These are phyloP conservation scores for Lentinus tigrinus DNA, from an alignment of 768 basidiomycete species.

Conservation along the genomic window DNA sequence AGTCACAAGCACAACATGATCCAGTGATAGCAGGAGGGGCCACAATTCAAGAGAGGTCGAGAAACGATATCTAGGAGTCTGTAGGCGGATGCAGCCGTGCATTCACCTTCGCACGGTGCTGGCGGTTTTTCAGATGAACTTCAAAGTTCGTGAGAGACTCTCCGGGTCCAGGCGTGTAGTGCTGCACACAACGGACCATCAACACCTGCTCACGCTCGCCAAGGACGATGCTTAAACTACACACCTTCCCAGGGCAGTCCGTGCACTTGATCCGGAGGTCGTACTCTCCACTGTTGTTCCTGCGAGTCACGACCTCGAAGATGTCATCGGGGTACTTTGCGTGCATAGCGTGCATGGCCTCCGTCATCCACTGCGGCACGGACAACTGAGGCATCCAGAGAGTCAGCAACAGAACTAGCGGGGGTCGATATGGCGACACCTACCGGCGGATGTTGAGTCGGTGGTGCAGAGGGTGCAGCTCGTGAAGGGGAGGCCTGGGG, in stretches of 20 bases:
- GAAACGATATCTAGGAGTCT: slow-evolving; percentile 10
- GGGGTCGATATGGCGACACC: background rate
- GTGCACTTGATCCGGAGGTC: slow-evolving; percentile 93
- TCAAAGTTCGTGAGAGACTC: slow-evolving; percentile 89
- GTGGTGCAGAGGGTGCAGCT: slow-evolving; percentile 8
- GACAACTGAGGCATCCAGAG: slow-evolving; percentile 23
- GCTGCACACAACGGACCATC: slow-evolving; percentile 37
- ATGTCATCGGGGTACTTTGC: slow-evolving; percentile 75
- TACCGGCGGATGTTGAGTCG: slow-evolving; percentile 11
- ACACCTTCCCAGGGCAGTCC: slow-evolving; percentile 92
- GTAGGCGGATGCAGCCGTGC: slow-evolving; percentile 40
- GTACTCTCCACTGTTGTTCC: slow-evolving; percentile 47
- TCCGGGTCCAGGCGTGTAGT: slow-evolving; percentile 89
- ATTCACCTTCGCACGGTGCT: slow-evolving; percentile 74
- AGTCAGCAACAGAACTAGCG: background rate
- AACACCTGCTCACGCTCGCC: background rate
- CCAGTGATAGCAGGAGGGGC: slow-evolving; percentile 16
- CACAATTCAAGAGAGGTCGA: background rate
- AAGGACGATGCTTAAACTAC: background rate
- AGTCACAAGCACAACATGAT: slow-evolving; percentile 19
- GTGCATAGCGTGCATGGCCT: slow-evolving; percentile 67
- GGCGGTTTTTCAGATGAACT: slow-evolving; percentile 86
- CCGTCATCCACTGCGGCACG: slow-evolving; percentile 71
- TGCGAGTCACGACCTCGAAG: slow-evolving; percentile 75
- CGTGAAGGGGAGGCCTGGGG: slow-evolving; percentile 10